Evolutionary conservation across 768 basidiomycete species (phyloP).

Genomic region (Paxillus ammoniavirescens): DNA sequence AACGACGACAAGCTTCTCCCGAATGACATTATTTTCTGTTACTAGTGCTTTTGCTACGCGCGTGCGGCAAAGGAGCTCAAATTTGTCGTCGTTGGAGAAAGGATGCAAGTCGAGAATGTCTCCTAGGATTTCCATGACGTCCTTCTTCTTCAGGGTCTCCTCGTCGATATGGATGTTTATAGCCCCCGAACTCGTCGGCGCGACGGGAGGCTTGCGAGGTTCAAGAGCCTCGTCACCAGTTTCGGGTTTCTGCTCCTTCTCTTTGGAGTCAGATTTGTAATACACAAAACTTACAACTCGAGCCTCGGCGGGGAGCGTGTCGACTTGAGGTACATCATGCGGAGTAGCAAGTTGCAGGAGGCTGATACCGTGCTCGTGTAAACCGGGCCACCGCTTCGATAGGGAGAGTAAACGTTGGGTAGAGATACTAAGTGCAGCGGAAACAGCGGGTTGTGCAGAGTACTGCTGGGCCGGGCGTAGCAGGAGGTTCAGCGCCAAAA

Average conservation of each 20-base stretch:
- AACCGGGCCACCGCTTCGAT: constrained; percentile 79
- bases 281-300: constrained; percentile 81
- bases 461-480: constrained; percentile 96
- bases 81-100: constrained; percentile 80
- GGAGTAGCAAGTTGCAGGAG: constrained; percentile 69
- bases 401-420: constrained; percentile 80
- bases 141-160: constrained; percentile 55
- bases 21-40: constrained; percentile 53
- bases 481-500: constrained; percentile 78
- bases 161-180: constrained; percentile 62
- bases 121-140: constrained; percentile 73
- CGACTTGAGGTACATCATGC: constrained; percentile 50
- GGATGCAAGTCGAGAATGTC: constrained; percentile 65
- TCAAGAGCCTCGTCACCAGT: constrained; percentile 39
- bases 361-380: constrained; percentile 78
- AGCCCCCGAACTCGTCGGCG: constrained; percentile 43
- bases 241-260: constrained; percentile 49
- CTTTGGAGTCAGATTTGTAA: constrained; percentile 60
- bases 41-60: constrained; percentile 73
- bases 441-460: constrained; percentile 81
- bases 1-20: constrained; percentile 77
- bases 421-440: constrained; percentile 78
- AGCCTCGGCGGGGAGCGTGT: constrained; percentile 66
- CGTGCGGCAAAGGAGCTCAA: constrained; percentile 85
- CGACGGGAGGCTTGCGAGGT: constrained; percentile 46